These are phyloP conservation scores for Onygenales sp. DNA, from an alignment of 2,329 filamentous ascomycete genomes.

Conservation along the genomic window DNA sequence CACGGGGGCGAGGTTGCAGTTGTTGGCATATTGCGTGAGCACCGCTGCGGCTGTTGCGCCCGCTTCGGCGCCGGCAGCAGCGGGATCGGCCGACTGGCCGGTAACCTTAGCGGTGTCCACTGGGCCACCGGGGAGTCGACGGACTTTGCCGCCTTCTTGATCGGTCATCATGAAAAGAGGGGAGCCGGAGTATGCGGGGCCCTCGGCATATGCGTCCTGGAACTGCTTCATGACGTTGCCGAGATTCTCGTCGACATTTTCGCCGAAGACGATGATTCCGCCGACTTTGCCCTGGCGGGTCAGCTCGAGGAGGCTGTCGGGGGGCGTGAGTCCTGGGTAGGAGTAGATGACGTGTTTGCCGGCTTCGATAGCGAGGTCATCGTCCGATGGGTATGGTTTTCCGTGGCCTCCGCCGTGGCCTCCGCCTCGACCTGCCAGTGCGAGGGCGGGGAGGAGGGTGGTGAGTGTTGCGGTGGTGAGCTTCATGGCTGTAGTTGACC, in stretches of 20 bases:
- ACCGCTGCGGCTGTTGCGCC: constrained; percentile 16
- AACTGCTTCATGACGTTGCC: constrained; percentile 12
- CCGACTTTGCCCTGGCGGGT: constrained; percentile 21
- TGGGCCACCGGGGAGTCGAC: constrained; percentile 19
- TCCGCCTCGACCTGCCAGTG: no score
- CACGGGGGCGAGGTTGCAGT: constrained; percentile 20
- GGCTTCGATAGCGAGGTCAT: constrained; percentile 10
- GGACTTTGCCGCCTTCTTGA: constrained; percentile 22
- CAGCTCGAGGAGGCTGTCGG: constrained; percentile 15
- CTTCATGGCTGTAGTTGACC: neutral
- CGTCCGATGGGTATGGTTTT: neutral
- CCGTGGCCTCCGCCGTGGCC: no score
- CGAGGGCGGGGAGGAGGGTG: neutral
- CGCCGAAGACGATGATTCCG: constrained; percentile 23
- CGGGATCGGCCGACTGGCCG: constrained; percentile 12
- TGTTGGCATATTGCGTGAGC: constrained; percentile 12
- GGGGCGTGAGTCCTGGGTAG: constrained; percentile 18
- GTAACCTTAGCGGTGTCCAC: constrained; percentile 16
- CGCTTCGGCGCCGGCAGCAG: constrained; percentile 12
- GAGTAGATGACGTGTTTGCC: constrained; percentile 23
- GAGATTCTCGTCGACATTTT: constrained; percentile 20
- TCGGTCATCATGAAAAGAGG: constrained; percentile 25
- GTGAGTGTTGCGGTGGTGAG: neutral
- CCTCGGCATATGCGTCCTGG: constrained; percentile 16
- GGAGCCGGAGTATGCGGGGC: constrained; percentile 13